Conservation (phyloP, 2,329 filamentous ascomycete species). For the Scopulariopsis brevicaulis region DNA sequence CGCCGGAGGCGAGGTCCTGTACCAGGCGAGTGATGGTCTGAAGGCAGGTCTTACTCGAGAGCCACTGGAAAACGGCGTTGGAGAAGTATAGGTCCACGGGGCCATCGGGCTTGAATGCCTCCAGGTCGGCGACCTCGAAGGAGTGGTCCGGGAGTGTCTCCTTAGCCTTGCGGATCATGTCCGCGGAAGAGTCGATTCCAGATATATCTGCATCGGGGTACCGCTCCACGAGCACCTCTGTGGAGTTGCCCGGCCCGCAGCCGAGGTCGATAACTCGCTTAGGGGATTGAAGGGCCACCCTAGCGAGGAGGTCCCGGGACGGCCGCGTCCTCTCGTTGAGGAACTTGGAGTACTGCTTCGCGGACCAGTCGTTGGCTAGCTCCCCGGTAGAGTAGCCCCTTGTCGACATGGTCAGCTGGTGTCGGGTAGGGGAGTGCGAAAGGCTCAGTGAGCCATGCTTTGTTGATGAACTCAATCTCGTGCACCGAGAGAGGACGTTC, state of each 20-base stretch:
- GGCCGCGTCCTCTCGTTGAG: constrained; percentile 38
- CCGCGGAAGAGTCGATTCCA: constrained; percentile 41
- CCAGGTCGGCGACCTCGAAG: constrained; percentile 34
- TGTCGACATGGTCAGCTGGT: not conserved
- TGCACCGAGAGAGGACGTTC: not conserved
- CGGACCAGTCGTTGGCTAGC: constrained; percentile 33
- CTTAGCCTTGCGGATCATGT: constrained; percentile 41
- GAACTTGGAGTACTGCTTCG: constrained; percentile 45
- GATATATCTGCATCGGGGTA: constrained; percentile 34
- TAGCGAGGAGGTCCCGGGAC: constrained; percentile 38
- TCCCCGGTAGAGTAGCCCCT: not conserved
- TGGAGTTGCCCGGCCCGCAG: constrained; percentile 50
- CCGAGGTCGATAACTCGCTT: constrained; percentile 42
- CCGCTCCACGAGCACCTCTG: constrained; percentile 29
- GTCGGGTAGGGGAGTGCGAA: not conserved
- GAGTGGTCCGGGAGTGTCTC: constrained; percentile 23
- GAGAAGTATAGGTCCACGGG: constrained; percentile 35
- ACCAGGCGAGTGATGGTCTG: constrained; percentile 31
- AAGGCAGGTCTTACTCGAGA: constrained; percentile 29
- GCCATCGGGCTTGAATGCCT: constrained; percentile 20
- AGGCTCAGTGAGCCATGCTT: not conserved
- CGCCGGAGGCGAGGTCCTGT: constrained; percentile 23
- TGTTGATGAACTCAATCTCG: not conserved
- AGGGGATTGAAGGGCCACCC: constrained; percentile 26
- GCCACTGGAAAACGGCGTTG: constrained; percentile 51